phyloP scores from a whole-genome alignment of 1,139 yeast genomes.

The Candida sp. region DNA sequence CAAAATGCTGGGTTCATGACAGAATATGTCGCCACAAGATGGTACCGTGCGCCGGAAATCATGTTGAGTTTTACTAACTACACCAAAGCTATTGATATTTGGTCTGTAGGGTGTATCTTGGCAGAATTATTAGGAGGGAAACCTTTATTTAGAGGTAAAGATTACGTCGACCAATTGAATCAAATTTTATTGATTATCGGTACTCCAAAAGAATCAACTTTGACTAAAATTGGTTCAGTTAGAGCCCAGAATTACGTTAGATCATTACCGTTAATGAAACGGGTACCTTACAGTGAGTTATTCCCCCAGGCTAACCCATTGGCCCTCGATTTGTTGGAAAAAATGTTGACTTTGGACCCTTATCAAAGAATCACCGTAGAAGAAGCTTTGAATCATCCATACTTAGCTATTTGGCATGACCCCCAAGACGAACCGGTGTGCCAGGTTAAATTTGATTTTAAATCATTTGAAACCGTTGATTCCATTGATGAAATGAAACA shows the following conservation, averaged over 20 bases:
- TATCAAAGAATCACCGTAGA: slow-evolving; percentile 82
- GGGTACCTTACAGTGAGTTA: slow-evolving; percentile 66
- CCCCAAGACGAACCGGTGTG: slow-evolving; percentile 93
- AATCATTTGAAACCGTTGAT: slow-evolving; percentile 79
- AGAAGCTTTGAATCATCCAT: slow-evolving; percentile 87
- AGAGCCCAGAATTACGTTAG: slow-evolving; percentile 93
- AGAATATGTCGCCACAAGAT: slow-evolving; percentile 95
- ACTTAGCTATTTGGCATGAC: slow-evolving; percentile 92
- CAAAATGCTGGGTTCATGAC: slow-evolving; percentile 90
- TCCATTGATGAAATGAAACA: slow-evolving; percentile 74
- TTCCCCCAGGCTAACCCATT: slow-evolving; percentile 86
- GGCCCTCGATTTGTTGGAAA: slow-evolving; percentile 79
- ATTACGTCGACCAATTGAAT: slow-evolving; percentile 92
- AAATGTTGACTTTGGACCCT: slow-evolving; percentile 88
- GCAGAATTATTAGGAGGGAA: slow-evolving; percentile 92
- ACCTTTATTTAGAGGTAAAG: slow-evolving; percentile 91
- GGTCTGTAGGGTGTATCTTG: slow-evolving; percentile 97
- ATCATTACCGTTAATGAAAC: slow-evolving; percentile 79
- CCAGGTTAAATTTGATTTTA: slow-evolving; percentile 78
- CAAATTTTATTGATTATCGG: slow-evolving; percentile 85
- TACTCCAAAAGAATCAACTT: slow-evolving; percentile 83
- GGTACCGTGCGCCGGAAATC: slow-evolving; percentile 99
- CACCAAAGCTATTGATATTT: slow-evolving; percentile 92
- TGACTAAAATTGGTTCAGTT: slow-evolving; percentile 80
- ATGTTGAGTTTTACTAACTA: slow-evolving; percentile 92